Percentiles rank a stretch among this genome's conserved stretches.
Conservation (phyloP, 306 rosid species). For the Corylus americana region DNA sequence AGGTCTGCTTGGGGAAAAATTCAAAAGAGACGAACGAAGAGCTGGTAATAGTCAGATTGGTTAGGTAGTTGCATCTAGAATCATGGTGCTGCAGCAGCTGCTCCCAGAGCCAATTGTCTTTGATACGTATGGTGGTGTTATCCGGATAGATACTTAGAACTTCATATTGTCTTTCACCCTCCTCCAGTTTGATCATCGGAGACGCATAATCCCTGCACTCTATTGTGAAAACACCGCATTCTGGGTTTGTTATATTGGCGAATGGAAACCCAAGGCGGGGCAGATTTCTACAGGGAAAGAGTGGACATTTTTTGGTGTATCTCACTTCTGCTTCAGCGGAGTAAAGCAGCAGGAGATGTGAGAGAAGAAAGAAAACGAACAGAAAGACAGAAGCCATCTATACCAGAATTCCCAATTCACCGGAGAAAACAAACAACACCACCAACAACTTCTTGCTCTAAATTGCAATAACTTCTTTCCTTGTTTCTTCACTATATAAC, state of each 20-base stretch:
- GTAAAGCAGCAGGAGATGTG: not conserved
- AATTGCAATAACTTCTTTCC: too few relatives aligned
- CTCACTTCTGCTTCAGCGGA: not conserved
- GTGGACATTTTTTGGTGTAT: not conserved
- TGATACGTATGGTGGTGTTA: not conserved
- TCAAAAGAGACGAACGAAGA: conserved; percentile 16
- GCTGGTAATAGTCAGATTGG: not conserved
- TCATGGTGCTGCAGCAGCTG: too few relatives aligned
- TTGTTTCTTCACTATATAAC: too few relatives aligned
- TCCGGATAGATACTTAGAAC: rapidly evolving
- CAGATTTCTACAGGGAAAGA: conserved; percentile 7
- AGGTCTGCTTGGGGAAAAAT: not conserved
- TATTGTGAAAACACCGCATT: not conserved
- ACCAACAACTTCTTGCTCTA: not conserved
- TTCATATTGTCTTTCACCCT: too few relatives aligned
- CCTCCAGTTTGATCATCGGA: not conserved
- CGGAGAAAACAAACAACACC: not conserved
- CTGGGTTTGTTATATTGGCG: not conserved
- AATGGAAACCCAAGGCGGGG: too few relatives aligned
- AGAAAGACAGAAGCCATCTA: not conserved
- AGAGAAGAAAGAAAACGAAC: not conserved
- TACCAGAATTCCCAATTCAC: not conserved
- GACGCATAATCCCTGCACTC: not conserved
- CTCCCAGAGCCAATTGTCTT: not conserved
- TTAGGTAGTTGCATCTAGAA: too few relatives aligned